A percentile compares a stretch with the other conserved stretches of the same genome.
Conservation (phyloP, 2,329 filamentous ascomycete genomes). For the Aspergillus nomiae region DNA sequence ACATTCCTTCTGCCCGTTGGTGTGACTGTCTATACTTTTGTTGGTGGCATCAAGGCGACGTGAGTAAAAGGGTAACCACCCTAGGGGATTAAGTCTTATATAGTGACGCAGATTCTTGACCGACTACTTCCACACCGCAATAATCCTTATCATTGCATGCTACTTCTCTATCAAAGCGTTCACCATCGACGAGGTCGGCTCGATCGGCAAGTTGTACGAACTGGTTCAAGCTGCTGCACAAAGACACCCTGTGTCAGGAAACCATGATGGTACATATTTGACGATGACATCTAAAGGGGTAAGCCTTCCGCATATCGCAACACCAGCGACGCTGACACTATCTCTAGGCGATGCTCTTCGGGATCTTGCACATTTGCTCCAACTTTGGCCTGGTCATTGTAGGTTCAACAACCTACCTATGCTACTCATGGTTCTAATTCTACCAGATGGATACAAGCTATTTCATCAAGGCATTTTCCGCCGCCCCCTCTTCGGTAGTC, state of each 20-base stretch:
- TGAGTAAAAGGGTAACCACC: constrained; percentile 6
- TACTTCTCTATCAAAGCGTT: constrained; percentile 53
- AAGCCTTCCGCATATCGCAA: constrained; percentile 27
- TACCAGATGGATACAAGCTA: constrained; percentile 54
- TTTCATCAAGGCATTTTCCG: constrained; percentile 57
- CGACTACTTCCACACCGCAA: constrained; percentile 58
- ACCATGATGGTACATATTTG: constrained; percentile 56
- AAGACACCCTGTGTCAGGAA: constrained; percentile 53
- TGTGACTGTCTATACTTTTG: constrained; percentile 44
- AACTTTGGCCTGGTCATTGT: constrained; percentile 57
- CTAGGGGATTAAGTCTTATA: background rate
- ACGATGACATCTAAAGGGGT: constrained; percentile 58
- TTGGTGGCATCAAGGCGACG: constrained; percentile 46
- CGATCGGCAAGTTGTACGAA: constrained; percentile 53
- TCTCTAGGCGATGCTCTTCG: constrained; percentile 51
- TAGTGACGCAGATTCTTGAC: constrained; percentile 43
- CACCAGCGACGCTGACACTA: background rate
- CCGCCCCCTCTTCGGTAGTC: constrained; percentile 49
- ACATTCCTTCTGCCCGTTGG: constrained; percentile 49
- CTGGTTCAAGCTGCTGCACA: constrained; percentile 50
- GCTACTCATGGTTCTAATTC: background rate
- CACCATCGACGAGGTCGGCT: constrained; percentile 51
- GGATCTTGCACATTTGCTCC: constrained; percentile 51
- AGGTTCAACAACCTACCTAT: constrained; percentile 12
- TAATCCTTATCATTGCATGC: constrained; percentile 55